Evolutionary conservation across 2,329 filamentous ascomycete species (phyloP).

Genomic region (Exophiala aquamarina): DNA sequence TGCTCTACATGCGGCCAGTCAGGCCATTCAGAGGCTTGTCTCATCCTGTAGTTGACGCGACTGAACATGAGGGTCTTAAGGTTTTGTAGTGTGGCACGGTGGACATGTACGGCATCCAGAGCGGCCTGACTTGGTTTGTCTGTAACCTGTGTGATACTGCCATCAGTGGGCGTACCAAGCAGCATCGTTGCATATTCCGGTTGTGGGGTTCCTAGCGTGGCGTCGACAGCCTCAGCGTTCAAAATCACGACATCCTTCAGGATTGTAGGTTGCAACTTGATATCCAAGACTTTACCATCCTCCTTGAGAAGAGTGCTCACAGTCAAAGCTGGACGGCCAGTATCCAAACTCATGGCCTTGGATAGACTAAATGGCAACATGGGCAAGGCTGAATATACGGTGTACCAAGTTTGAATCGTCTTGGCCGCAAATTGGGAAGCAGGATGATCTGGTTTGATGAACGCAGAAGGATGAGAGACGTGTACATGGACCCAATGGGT

Average conservation of each 20-base stretch:
- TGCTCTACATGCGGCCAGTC: too few species aligned
- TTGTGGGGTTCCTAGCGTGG: conserved; percentile 8
- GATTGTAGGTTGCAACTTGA: conserved; percentile 53
- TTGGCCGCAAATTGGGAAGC: conserved; percentile 56
- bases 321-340: conserved; percentile 58
- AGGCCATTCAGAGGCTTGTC: too few species aligned
- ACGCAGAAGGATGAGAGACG: conserved; percentile 65
- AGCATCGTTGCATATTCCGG: conserved; percentile 28
- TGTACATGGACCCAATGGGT: conserved; percentile 62
- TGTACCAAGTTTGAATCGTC: conserved; percentile 54
- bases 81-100: background rate
- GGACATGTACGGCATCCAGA: background rate
- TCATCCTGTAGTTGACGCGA: too few species aligned
- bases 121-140: background rate
- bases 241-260: conserved; percentile 56
- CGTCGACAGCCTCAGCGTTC: conserved; percentile 40
- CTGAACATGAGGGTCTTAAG: background rate
- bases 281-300: conserved; percentile 54
- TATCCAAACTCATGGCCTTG: conserved; percentile 53
- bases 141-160: background rate
- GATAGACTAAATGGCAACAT: conserved; percentile 56
- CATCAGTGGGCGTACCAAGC: conserved; percentile 29
- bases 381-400: conserved; percentile 52
- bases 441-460: conserved; percentile 52
- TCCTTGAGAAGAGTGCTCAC: conserved; percentile 58